Percentiles rank a stretch among this genome's conserved stretches.
These are phyloP conservation scores for Dunaliella sp. DNA, from an alignment of 139 green algal genomes.

Conservation along the genomic window DNA sequence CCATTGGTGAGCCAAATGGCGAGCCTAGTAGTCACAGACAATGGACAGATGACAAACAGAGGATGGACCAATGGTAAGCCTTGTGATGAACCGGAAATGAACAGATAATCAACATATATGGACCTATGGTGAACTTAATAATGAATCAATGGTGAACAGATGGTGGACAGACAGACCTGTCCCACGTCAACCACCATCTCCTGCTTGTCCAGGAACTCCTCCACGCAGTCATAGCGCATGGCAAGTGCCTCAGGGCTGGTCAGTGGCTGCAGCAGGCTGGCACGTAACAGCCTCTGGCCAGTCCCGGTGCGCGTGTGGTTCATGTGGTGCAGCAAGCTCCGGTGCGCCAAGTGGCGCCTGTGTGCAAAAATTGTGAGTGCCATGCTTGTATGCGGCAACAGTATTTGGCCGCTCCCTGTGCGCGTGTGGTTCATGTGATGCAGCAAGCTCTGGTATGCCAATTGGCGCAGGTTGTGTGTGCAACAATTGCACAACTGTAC, in stretches of 20 bases:
- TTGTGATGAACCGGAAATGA: not conserved
- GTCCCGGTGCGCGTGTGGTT: conserved; percentile 19
- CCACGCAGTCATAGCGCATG: conserved; percentile 47
- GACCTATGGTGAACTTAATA: not conserved
- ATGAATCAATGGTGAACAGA: not conserved
- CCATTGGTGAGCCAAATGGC: no score
- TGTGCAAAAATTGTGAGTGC: no score
- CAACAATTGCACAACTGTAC: no score
- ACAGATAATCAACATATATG: not conserved
- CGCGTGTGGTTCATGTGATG: not conserved
- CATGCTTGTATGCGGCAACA: no score
- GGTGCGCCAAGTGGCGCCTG: not conserved
- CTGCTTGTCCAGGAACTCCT: conserved; percentile 49
- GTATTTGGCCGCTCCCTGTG: not conserved
- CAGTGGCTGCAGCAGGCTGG: conserved; percentile 86
- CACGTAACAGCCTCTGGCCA: conserved; percentile 60
- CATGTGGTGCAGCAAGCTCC: not conserved
- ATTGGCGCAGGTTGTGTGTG: no score
- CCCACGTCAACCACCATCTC: conserved; percentile 15
- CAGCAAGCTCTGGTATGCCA: conserved; percentile 1
- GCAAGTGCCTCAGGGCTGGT: conserved; percentile 70
- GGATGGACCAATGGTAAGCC: no score
- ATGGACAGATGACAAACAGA: no score
- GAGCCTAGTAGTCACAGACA: no score
- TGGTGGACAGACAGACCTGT: conserved; percentile 14